phyloP scores from a whole-genome alignment of 2,329 filamentous ascomycete species.

The Penicillium sp. region DNA sequence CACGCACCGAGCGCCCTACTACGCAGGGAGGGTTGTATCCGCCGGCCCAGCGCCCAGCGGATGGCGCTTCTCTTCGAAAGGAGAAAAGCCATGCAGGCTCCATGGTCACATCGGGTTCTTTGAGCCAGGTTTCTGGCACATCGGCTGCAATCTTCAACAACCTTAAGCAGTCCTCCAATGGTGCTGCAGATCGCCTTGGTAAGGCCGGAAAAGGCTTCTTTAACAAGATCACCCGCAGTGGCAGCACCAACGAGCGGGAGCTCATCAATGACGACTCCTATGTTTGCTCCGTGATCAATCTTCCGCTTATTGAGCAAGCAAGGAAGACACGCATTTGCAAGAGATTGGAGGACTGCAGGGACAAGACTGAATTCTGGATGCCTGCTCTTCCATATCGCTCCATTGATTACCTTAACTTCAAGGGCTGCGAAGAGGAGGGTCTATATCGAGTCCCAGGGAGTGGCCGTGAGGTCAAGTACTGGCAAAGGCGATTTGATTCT shows the following conservation, averaged over 20 bases:
- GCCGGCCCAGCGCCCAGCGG: constrained; percentile 62
- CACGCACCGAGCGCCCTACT: constrained; percentile 60
- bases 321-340: constrained; percentile 88
- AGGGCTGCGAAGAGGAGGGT: constrained; percentile 87
- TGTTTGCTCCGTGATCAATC: constrained; percentile 75
- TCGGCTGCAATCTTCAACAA: constrained; percentile 65
- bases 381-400: constrained; percentile 90
- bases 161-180: constrained; percentile 65
- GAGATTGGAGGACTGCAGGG: constrained; percentile 75
- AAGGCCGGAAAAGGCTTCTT: constrained; percentile 79
- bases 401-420: constrained; percentile 94
- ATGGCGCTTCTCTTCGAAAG: constrained; percentile 30
- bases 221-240: constrained; percentile 67
- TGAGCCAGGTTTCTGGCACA: constrained; percentile 50
- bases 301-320: constrained; percentile 81
- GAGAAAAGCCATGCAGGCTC: constrained; percentile 33
- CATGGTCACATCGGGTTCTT: constrained; percentile 42
- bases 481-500: constrained; percentile 85
- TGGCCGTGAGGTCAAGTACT: constrained; percentile 84
- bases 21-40: constrained; percentile 59
- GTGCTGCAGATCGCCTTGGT: constrained; percentile 63
- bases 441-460: constrained; percentile 89
- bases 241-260: constrained; percentile 63
- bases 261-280: constrained; percentile 77
- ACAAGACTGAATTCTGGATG: constrained; percentile 99